Percentiles rank a stretch among this genome's conserved stretches.
These are phyloP conservation scores for Gynandropsis gynandra DNA, from an alignment of 345 rosid species.

Conservation along the genomic window DNA sequence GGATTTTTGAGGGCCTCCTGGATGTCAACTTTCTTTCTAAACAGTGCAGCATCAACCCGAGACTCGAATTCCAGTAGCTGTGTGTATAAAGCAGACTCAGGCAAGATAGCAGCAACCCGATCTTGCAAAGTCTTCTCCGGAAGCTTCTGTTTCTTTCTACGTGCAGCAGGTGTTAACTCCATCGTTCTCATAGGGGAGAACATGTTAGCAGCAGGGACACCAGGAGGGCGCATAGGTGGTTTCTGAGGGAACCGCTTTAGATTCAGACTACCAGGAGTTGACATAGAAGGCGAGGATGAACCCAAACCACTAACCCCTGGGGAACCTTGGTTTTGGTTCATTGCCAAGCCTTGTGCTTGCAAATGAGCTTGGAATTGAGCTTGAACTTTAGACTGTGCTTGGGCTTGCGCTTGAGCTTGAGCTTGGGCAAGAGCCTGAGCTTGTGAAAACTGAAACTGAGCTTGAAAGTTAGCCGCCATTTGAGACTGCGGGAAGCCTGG, in stretches of 20 bases:
- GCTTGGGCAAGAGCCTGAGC: slow-evolving; percentile 60
- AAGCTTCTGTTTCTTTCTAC: slow-evolving; percentile 90
- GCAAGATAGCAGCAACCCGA: slow-evolving; percentile 88
- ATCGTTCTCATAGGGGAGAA: slow-evolving; percentile 65
- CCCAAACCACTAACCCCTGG: slow-evolving; percentile 51
- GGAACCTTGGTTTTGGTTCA: slow-evolving; percentile 48
- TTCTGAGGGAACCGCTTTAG: slow-evolving; percentile 63
- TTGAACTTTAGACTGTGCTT: slow-evolving; percentile 52
- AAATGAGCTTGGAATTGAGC: slow-evolving; percentile 80
- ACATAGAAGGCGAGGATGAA: slow-evolving; percentile 57
- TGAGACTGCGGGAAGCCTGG: slow-evolving; percentile 49
- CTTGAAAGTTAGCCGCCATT: slow-evolving; percentile 45
- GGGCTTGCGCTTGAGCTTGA: slow-evolving; percentile 40
- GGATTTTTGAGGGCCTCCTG: slow-evolving; percentile 95
- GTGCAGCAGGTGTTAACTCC: slow-evolving; percentile 73
- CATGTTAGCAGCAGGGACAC: slow-evolving; percentile 39
- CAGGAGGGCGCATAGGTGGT: slow-evolving; percentile 72
- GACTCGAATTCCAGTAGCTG: slow-evolving; percentile 97
- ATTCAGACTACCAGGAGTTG: slow-evolving; percentile 51
- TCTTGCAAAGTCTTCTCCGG: slow-evolving; percentile 88
- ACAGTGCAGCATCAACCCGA: slow-evolving; percentile 82
- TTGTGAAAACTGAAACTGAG: slow-evolving; percentile 64
- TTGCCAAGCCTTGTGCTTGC: slow-evolving; percentile 58
- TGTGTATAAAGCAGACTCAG: slow-evolving; percentile 91
- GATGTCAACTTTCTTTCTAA: slow-evolving; percentile 88